Conservation (phyloP, 2,329 filamentous ascomycete species). For the Colletotrichum graminicola region DNA sequence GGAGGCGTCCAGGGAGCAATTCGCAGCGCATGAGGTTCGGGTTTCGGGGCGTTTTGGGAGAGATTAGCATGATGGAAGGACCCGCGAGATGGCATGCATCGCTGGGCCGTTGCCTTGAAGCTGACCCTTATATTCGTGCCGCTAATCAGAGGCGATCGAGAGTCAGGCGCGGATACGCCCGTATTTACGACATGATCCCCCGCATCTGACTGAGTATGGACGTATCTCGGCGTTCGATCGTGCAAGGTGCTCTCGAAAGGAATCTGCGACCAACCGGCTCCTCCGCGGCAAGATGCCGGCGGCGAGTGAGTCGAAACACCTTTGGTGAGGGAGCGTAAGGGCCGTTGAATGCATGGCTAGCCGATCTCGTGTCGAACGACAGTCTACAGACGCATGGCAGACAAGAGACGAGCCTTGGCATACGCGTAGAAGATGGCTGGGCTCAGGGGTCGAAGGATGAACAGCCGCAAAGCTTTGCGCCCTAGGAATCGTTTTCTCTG, state of each 20-base stretch:
- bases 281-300: neutral
- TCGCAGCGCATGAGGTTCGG: neutral
- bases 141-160: neutral
- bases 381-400: neutral
- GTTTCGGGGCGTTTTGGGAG: neutral
- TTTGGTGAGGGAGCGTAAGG: neutral
- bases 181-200: neutral
- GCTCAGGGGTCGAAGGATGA: neutral
- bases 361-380: constrained; percentile 9
- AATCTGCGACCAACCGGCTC: neutral
- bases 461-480: neutral
- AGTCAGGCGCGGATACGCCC: constrained; percentile 2
- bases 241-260: no score
- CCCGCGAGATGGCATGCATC: constrained; percentile 1
- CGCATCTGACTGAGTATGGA: neutral
- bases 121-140: neutral
- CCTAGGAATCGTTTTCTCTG: neutral
- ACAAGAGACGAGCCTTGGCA: neutral
- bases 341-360: constrained; percentile 31
- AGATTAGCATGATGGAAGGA: neutral
- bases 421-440: neutral
- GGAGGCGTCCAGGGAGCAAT: constrained; percentile 8
- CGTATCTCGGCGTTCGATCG: no score
- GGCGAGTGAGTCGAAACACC: neutral
- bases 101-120: neutral